Conservation (phyloP, 176 grass and related monocot species). For the Triticum urartu region DNA sequence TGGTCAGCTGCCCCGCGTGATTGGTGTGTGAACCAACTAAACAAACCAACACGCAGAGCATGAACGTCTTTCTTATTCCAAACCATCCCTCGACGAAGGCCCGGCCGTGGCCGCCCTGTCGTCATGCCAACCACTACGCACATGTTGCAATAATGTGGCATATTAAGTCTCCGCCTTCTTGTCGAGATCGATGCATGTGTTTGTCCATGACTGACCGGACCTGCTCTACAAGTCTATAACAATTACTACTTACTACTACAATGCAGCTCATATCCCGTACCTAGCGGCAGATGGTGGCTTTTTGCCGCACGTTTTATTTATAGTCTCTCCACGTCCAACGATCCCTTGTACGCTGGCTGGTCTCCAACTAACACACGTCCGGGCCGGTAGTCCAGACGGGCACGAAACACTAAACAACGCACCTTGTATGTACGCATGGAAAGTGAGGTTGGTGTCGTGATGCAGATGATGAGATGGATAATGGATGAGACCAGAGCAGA, state of each 20-base stretch:
- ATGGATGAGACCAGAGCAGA: not conserved
- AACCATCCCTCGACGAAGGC: not conserved
- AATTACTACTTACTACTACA: not conserved
- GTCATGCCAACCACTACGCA: not conserved
- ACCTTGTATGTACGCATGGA: not conserved
- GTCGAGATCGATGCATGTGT: not conserved
- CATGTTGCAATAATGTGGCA: not conserved
- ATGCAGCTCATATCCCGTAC: not conserved
- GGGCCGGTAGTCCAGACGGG: not conserved
- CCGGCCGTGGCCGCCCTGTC: not conserved
- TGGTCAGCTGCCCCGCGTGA: not conserved
- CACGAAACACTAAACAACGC: constrained; percentile 25
- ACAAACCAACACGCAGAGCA: not conserved
- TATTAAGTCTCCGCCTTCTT: not conserved
- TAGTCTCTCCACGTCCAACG: not conserved
- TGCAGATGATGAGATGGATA: not conserved
- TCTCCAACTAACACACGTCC: not conserved
- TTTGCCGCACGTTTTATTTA: not conserved
- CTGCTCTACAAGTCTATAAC: not conserved
- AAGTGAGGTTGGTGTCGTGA: not conserved
- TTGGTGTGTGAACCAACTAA: not conserved
- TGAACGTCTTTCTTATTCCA: not conserved
- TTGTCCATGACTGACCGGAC: not conserved
- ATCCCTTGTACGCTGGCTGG: not conserved
- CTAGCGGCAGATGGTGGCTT: not conserved